Evolutionary conservation across 768 basidiomycete species (phyloP).

Genomic region (Tricholoma bakamatsutake): DNA sequence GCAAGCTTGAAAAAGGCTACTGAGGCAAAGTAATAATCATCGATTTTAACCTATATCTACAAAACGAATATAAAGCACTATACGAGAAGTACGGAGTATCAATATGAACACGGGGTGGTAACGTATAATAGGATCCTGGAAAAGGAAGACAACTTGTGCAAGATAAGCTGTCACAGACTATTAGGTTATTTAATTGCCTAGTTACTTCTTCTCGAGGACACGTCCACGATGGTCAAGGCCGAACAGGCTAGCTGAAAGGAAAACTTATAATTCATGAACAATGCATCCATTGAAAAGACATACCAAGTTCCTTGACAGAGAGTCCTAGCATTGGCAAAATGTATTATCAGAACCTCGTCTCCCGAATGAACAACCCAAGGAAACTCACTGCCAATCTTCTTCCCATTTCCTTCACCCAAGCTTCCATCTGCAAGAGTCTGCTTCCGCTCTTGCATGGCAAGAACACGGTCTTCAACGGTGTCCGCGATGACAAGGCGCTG

Average conservation of each 20-base stretch:
- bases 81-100: background rate
- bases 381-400: conserved; percentile 50
- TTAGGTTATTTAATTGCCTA: no score
- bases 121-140: background rate
- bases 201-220: conserved; percentile 13
- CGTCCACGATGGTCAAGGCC: conserved; percentile 35
- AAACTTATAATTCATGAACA: background rate
- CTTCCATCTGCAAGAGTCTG: conserved; percentile 54
- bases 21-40: conserved; percentile 22
- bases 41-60: background rate
- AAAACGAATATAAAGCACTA: background rate
- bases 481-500: conserved; percentile 52
- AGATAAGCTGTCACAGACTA: no score
- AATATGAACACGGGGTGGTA: background rate
- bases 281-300: conserved; percentile 1
- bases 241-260: conserved; percentile 33
- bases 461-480: conserved; percentile 68
- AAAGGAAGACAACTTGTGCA: background rate
- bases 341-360: background rate
- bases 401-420: conserved; percentile 55
- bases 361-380: background rate
- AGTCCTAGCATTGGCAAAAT: conserved; percentile 25
- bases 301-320: conserved; percentile 45
- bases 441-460: conserved; percentile 59
- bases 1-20: conserved; percentile 57